phyloP scores from a whole-genome alignment of 2,329 filamentous ascomycete genomes.

The Paecilomyces niveus region DNA sequence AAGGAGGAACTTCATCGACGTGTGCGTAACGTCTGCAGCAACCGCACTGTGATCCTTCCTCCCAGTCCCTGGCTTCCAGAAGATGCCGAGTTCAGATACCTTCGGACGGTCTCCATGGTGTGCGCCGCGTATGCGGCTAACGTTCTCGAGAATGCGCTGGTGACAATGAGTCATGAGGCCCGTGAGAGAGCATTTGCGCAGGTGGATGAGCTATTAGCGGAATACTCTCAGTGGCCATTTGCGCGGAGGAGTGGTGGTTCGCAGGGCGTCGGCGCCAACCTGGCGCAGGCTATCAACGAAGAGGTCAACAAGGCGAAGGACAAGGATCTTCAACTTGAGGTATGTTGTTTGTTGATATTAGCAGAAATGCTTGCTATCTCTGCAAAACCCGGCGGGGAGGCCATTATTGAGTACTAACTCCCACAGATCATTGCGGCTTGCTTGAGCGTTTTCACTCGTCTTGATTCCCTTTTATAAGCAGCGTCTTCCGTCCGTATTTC shows the following conservation, averaged over 20 bases:
- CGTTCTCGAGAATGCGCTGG: conserved; percentile 94
- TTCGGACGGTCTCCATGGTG: conserved; percentile 90
- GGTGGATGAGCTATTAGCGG: conserved; percentile 89
- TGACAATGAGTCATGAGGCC: conserved; percentile 86
- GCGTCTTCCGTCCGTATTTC: conserved; percentile 1
- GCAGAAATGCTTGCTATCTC: background rate
- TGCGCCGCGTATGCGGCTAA: conserved; percentile 98
- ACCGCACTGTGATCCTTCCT: conserved; percentile 86
- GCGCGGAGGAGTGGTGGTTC: conserved; percentile 68
- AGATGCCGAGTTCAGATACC: conserved; percentile 86
- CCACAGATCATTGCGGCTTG: conserved; percentile 77
- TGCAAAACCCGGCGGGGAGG: background rate
- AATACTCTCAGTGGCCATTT: conserved; percentile 98
- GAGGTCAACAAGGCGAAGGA: conserved; percentile 83
- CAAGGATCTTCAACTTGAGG: conserved; percentile 93
- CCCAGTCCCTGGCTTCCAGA: conserved; percentile 85
- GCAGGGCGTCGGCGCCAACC: conserved; percentile 82
- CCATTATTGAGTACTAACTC: conserved; percentile 6
- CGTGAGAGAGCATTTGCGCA: conserved; percentile 92
- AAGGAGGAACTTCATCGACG: conserved; percentile 95
- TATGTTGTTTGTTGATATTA: conserved; percentile 37
- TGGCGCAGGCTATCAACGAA: conserved; percentile 79
- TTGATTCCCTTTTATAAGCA: conserved; percentile 80
- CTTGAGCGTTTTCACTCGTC: conserved; percentile 91
- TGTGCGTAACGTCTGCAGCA: conserved; percentile 85